Base-by-base conservation (phyloP, 2,329 filamentous ascomycete genomes). In the Bretziella fagacearum region DNA sequence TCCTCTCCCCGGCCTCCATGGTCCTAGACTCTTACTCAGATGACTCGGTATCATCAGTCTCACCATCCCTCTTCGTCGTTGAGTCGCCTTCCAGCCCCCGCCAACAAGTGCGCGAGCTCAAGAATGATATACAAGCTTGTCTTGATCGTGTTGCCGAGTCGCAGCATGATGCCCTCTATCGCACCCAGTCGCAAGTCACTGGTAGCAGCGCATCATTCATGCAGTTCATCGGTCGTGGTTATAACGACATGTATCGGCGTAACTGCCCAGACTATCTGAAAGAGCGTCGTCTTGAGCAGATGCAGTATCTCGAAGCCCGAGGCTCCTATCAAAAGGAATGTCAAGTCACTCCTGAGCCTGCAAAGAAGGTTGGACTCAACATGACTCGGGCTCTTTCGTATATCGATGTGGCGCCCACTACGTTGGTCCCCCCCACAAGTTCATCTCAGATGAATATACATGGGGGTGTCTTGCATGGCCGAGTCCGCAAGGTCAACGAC, bases 1-100 rank as follows among this genome's bases (percentile, higher is more conserved):
- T 49, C 4, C 29, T 49, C 33, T 49, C 47, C 13, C 47, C 47
- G 15, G 47, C 47, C 11, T 49, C 47, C n/a, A 46, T 44, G 41
- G 35, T 45, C 4, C 27, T 46, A 22, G 47, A 49, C 35, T 15
- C n/a, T 25, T 18, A 33, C 22, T 29, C 13, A n/a, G 47, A 49
- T 33, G 42, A 45, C n/a, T 27, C 32, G 3, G 27, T 32, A n/a
- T 23, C 13, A 8, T 33, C n/a, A 18, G 15, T 29, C 2, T 35
- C 36, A 22, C 13, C 42, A 8, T 26, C 47, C 11, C 20, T 49
- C 13, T 49, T 49, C 26, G 8, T 27, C 13, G 20, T 15, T 17
- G 8, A 27, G 3, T 15, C 32, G 18, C 17, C 33, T 13, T 36
- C 44, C 29, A 46, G 32, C 39, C 40, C 40, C 13, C 13, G 40